phyloP scores from a whole-genome alignment of 2,329 filamentous ascomycete species.

The Hirsutella minnesotensis region DNA sequence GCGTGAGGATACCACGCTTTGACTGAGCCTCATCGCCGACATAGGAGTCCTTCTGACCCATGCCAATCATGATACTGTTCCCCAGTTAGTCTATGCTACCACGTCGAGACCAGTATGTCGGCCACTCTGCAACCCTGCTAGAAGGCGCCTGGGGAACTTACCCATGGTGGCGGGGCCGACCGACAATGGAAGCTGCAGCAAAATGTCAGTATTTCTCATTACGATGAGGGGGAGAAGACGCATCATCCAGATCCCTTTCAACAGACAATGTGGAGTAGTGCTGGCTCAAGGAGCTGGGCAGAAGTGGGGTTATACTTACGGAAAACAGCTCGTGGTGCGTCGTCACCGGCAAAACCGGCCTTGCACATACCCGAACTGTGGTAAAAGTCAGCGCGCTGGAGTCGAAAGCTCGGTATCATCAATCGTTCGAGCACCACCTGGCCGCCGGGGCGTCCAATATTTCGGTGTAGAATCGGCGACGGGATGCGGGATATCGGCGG shows the following conservation, averaged over 20 bases:
- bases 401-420: neutral
- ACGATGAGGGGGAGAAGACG: neutral
- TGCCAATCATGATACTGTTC: conserved; percentile 98
- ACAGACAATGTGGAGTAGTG: conserved; percentile 2
- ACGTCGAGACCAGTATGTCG: neutral
- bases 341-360: conserved; percentile 99
- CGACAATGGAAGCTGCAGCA: conserved; percentile 85
- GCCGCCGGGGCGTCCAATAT: neutral
- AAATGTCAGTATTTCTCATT: conserved; percentile 20
- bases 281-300: conserved; percentile 6
- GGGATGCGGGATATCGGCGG: conserved; percentile 17
- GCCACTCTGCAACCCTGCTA: neutral
- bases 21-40: conserved; percentile 99
- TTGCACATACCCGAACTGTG: conserved; percentile 99
- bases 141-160: conserved; percentile 40
- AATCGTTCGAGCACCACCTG: neutral
- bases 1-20: conserved; percentile 99
- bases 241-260: neutral
- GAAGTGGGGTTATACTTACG: conserved; percentile 57
- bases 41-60: conserved; percentile 99
- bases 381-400: conserved; percentile 23
- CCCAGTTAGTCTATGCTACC: conserved; percentile 3
- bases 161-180: conserved; percentile 99
- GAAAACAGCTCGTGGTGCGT: conserved; percentile 99
- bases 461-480: conserved; percentile 7